Percentiles rank a stretch among this genome's conserved stretches.
These are phyloP conservation scores for Phytophthora megakarya DNA, from an alignment of 352 stramenopile genomes.

Conservation along the genomic window DNA sequence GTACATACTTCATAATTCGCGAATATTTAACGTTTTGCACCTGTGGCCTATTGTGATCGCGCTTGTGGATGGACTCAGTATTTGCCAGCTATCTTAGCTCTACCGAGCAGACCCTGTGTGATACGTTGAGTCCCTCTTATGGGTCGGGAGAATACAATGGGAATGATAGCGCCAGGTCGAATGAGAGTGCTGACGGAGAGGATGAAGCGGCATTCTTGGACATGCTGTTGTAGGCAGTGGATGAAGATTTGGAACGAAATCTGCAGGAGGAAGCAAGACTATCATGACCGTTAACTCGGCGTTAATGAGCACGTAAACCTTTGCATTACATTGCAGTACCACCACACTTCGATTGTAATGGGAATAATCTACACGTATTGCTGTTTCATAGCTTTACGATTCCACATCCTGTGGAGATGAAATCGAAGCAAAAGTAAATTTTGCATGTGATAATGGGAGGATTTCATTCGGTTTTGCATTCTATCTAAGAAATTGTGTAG, in stretches of 20 bases:
- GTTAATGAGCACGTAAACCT: conserved; percentile 81
- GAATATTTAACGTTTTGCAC: no score
- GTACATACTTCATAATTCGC: no score
- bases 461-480: no score
- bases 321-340: no score
- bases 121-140: conserved; percentile 46
- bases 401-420: no score
- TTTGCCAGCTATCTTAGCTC: conserved; percentile 70
- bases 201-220: conserved; percentile 77
- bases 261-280: conserved; percentile 76
- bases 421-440: no score
- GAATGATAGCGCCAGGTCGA: background rate
- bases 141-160: conserved; percentile 2
- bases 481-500: no score
- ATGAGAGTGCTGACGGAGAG: conserved; percentile 26
- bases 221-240: conserved; percentile 76
- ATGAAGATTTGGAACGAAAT: conserved; percentile 70
- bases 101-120: conserved; percentile 64
- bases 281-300: conserved; percentile 91
- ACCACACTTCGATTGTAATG: no score
- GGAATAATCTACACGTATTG: no score
- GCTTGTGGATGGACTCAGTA: conserved; percentile 85
- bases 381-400: no score
- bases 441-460: no score
- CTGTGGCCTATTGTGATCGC: conserved; percentile 84